Evolutionary conservation across 345 rosid species (phyloP).

Genomic region (Arabis alpina): DNA sequence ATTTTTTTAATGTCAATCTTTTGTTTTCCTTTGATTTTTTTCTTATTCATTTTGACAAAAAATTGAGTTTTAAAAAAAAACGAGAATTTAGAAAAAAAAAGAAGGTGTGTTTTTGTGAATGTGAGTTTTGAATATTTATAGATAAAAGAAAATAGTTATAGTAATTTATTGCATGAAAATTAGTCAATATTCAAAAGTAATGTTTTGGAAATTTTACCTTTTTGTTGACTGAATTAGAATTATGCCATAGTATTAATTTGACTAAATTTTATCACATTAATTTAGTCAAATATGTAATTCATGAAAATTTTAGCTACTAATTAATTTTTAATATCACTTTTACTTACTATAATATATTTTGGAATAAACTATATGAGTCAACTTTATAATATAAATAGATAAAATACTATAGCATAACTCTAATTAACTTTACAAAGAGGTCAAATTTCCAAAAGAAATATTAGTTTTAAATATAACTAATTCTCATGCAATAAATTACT

Average conservation of each 20-base stretch:
- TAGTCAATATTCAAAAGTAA: background rate
- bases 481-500: too few species aligned
- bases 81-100: too few species aligned
- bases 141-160: background rate
- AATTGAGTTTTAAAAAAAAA: too few species aligned
- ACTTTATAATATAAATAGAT: too few species aligned
- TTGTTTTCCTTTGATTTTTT: too few species aligned
- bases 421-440: too few species aligned
- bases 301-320: background rate
- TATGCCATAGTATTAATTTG: too few species aligned
- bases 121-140: background rate
- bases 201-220: background rate
- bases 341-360: background rate
- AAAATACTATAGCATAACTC: too few species aligned
- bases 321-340: background rate
- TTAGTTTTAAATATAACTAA: too few species aligned
- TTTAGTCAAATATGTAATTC: background rate
- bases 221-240: background rate
- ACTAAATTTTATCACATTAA: background rate
- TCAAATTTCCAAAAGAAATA: too few species aligned
- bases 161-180: conserved; percentile 3
- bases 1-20: too few species aligned
- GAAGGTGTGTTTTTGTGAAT: background rate
- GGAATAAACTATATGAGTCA: background rate
- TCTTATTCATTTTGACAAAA: too few species aligned